Percentiles rank a stretch among this genome's conserved stretches.
phyloP scores from a whole-genome alignment of 2,329 filamentous ascomycete genomes.

The Coniochaeta sp. region DNA sequence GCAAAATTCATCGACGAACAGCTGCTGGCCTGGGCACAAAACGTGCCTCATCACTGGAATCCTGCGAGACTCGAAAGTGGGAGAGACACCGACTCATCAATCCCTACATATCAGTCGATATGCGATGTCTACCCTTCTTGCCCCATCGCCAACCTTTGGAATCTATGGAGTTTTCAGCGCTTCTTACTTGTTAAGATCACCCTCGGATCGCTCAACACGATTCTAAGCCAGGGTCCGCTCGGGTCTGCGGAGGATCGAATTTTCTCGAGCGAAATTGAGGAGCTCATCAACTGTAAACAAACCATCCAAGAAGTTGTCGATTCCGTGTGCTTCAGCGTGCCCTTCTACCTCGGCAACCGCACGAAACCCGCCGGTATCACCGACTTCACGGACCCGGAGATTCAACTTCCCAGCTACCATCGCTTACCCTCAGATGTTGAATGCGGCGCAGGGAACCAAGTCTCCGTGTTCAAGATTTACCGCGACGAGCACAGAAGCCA shows the following conservation, averaged over 20 bases:
- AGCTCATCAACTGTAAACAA: constrained; percentile 6
- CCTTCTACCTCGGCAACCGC: constrained; percentile 17
- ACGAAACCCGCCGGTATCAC: constrained; percentile 6
- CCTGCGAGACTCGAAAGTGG: constrained; percentile 11
- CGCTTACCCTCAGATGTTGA: not conserved
- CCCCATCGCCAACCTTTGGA: constrained; percentile 14
- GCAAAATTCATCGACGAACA: constrained; percentile 7
- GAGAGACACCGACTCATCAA: constrained; percentile 12
- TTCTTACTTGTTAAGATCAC: not conserved
- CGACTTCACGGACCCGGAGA: constrained; percentile 10
- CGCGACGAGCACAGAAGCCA: constrained; percentile 10
- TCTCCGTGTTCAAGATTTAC: not conserved
- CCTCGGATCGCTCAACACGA: not conserved
- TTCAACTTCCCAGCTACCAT: constrained; percentile 8
- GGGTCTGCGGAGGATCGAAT: not conserved
- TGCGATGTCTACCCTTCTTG: constrained; percentile 16
- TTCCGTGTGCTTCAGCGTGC: constrained; percentile 15
- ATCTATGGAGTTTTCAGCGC: not conserved
- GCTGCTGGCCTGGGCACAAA: constrained; percentile 9
- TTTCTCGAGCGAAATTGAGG: not conserved
- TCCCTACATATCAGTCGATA: constrained; percentile 13
- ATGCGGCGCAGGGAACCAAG: not conserved
- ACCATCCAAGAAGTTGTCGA: constrained; percentile 14
- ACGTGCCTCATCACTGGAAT: constrained; percentile 12
- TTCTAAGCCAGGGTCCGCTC: not conserved